phyloP scores from a whole-genome alignment of 2,329 filamentous ascomycete species.

The Emericellopsis cladophorae region DNA sequence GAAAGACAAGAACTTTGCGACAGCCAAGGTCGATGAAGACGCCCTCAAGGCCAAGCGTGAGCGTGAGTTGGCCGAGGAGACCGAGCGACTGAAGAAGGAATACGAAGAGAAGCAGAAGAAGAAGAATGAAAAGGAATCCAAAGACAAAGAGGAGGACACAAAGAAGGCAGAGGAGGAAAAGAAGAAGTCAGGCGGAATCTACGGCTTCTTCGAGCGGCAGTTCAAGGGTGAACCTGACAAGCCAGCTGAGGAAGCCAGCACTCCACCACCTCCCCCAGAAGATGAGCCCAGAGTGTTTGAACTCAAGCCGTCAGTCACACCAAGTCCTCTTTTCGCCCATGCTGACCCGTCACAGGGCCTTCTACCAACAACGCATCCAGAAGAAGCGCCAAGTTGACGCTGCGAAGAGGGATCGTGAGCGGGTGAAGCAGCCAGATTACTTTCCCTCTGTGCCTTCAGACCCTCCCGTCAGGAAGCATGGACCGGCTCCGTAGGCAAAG shows the following conservation, averaged over 20 bases:
- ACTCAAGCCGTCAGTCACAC: constrained; percentile 54
- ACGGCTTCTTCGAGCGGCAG: constrained; percentile 4
- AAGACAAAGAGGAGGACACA: constrained; percentile 33
- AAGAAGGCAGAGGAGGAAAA: constrained; percentile 26
- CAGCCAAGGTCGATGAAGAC: constrained; percentile 58
- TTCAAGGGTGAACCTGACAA: constrained; percentile 5
- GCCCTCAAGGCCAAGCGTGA: constrained; percentile 47
- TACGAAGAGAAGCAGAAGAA: constrained; percentile 61
- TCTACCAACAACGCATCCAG: constrained; percentile 76
- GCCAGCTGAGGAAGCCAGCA: constrained; percentile 9
- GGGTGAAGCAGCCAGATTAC: constrained; percentile 61
- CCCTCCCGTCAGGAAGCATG: constrained; percentile 16
- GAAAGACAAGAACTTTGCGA: constrained; percentile 70
- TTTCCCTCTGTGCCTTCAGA: constrained; percentile 78
- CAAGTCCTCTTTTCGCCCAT: not conserved
- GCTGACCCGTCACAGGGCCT: constrained; percentile 41
- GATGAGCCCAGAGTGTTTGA: constrained; percentile 72
- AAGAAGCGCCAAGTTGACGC: constrained; percentile 41
- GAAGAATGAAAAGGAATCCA: constrained; percentile 53
- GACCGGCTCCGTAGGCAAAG: too few relatives aligned
- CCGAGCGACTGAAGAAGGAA: constrained; percentile 57
- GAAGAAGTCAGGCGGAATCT: constrained; percentile 14
- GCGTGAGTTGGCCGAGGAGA: constrained; percentile 51
- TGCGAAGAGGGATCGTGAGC: constrained; percentile 70
- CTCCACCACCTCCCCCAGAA: constrained; percentile 21